phyloP scores from a whole-genome alignment of 2,329 filamentous ascomycete genomes.

The Ascochyta koolunga region DNA sequence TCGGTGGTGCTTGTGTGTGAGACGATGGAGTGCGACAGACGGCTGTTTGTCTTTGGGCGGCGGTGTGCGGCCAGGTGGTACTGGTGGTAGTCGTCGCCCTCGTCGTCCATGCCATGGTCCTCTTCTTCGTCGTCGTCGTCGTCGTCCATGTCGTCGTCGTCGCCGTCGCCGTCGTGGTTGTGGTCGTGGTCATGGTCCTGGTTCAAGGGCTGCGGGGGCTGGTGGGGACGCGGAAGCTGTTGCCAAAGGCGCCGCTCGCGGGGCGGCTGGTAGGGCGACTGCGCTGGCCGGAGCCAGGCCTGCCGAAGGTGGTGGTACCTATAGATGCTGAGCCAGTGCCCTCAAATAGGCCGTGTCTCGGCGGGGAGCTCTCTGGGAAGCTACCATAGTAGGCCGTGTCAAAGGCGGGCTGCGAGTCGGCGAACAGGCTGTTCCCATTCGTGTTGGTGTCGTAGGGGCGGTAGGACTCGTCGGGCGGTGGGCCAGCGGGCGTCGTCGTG shows the following conservation, averaged over 20 bases:
- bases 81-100: slow-evolving; percentile 51
- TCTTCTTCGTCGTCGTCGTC: slow-evolving; percentile 50
- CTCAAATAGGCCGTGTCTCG: slow-evolving; percentile 35
- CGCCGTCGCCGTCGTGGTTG: slow-evolving; percentile 31
- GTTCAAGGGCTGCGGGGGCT: slow-evolving; percentile 34
- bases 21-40: slow-evolving; percentile 37
- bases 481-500: slow-evolving; percentile 64
- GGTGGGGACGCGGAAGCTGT: slow-evolving; percentile 43
- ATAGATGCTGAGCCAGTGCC: slow-evolving; percentile 37
- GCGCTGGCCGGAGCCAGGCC: slow-evolving; percentile 35
- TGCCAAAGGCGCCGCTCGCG: slow-evolving; percentile 33
- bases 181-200: slow-evolving; percentile 45
- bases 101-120: too few relatives aligned
- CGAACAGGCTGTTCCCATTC: slow-evolving; percentile 53
- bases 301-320: slow-evolving; percentile 36
- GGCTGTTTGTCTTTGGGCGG: slow-evolving; percentile 27
- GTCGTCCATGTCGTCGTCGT: slow-evolving; percentile 27
- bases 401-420: slow-evolving; percentile 56
- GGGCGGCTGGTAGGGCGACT: slow-evolving; percentile 34
- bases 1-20: slow-evolving; percentile 48
- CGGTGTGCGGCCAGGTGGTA: slow-evolving; percentile 53
- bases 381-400: slow-evolving; percentile 27
- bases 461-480: slow-evolving; percentile 56
- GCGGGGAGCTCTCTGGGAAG: slow-evolving; percentile 42
- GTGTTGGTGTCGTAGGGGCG: slow-evolving; percentile 51